These are phyloP conservation scores for Neofusicoccum kwambonambiense DNA, from an alignment of 2,329 filamentous ascomycete genomes.

Conservation along the genomic window DNA sequence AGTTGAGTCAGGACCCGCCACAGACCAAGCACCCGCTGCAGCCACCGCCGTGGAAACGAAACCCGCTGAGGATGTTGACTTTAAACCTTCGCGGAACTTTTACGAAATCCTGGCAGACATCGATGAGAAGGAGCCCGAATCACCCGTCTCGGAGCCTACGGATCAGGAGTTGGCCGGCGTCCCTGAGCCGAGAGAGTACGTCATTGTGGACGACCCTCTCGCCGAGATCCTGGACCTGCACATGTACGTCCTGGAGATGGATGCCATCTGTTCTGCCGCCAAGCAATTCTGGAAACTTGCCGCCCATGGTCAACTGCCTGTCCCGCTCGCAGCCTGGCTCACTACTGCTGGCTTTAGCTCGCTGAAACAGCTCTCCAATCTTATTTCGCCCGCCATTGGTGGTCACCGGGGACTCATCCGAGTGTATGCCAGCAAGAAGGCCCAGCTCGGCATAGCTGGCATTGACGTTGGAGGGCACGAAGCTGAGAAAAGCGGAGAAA, in stretches of 20 bases:
- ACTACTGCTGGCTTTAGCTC: conserved; percentile 7
- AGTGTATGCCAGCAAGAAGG: background rate
- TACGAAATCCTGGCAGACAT: conserved; percentile 1
- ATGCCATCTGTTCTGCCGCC: conserved; percentile 7
- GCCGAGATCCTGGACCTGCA: conserved; percentile 12
- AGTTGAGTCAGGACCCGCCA: background rate
- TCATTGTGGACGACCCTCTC: conserved; percentile 17
- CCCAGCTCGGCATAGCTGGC: background rate
- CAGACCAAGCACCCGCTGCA: background rate
- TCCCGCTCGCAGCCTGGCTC: conserved; percentile 18
- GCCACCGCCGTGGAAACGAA: background rate
- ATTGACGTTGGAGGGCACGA: background rate
- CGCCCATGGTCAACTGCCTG: background rate
- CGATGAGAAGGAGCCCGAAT: background rate
- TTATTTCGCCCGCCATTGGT: background rate
- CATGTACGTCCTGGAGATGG: conserved; percentile 15
- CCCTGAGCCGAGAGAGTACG: conserved; percentile 1
- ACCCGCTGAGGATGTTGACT: background rate
- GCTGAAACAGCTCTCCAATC: background rate
- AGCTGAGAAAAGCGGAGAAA: background rate
- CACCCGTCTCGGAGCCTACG: background rate
- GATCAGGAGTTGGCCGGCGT: background rate
- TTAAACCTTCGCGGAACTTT: background rate
- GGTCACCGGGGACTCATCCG: background rate
- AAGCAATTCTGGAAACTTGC: conserved; percentile 12